Percentiles rank a stretch among this genome's conserved stretches.
phyloP scores from a whole-genome alignment of 108 stramenopile genomes.

The Stephanodiscus triporus region DNA sequence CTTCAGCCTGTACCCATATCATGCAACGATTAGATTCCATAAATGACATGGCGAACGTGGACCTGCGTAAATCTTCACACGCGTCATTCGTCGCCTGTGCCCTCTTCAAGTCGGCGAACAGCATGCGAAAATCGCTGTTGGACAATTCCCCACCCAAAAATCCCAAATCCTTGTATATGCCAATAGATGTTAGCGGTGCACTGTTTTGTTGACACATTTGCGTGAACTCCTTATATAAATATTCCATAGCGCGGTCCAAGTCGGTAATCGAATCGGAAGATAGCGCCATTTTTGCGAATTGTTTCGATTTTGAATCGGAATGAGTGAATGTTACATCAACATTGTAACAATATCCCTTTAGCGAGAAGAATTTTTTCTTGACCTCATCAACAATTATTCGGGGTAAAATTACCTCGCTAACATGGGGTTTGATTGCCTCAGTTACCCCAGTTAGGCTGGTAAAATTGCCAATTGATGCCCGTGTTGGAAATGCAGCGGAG shows the following conservation, averaged over 20 bases:
- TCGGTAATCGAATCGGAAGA: conserved; percentile 37
- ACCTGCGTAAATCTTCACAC: conserved; percentile 62
- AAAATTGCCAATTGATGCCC: neutral
- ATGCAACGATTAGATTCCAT: conserved; percentile 69
- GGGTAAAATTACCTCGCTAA: conserved; percentile 71
- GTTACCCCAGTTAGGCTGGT: conserved; percentile 2
- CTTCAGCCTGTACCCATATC: conserved; percentile 81
- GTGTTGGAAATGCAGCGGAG: conserved; percentile 7
- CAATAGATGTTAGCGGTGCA: conserved; percentile 57
- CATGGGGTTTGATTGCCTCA: conserved; percentile 8
- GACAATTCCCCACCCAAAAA: conserved; percentile 72
- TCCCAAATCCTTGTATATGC: conserved; percentile 65
- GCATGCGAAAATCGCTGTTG: conserved; percentile 57
- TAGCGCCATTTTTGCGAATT: conserved; percentile 71
- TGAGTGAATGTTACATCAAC: conserved; percentile 67
- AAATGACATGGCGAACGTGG: conserved; percentile 73
- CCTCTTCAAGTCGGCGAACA: conserved; percentile 48
- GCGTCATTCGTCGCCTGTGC: conserved; percentile 32
- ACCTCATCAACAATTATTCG: conserved; percentile 70
- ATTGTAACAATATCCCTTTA: conserved; percentile 62
- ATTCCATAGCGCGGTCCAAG: conserved; percentile 26
- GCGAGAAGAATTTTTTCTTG: conserved; percentile 57
- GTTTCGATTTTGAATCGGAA: conserved; percentile 83
- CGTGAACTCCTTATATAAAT: conserved; percentile 46
- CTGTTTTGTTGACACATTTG: conserved; percentile 54